phyloP scores from a whole-genome alignment of 139 green algal genomes.

The Volvox reticuliferus region DNA sequence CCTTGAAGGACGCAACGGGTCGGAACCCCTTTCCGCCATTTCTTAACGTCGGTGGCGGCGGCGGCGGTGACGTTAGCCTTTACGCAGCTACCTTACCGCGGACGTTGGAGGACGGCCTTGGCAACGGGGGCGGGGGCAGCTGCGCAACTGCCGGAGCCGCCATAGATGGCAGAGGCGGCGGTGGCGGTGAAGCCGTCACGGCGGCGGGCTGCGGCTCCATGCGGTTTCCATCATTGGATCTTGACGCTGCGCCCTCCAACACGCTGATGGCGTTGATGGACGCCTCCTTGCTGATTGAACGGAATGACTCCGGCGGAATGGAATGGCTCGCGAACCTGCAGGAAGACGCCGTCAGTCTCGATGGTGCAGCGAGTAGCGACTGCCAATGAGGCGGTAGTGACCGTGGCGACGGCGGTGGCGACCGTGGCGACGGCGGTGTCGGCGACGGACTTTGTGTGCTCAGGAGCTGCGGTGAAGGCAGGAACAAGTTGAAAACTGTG shows the following conservation, averaged over 20 bases:
- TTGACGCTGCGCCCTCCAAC: conserved; percentile 23
- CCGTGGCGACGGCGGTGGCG: not conserved
- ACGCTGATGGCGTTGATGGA: conserved; percentile 6
- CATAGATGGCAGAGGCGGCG: not conserved
- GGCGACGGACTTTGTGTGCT: not conserved
- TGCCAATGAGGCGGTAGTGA: not conserved
- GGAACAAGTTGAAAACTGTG: too few species aligned
- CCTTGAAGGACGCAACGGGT: too few species aligned
- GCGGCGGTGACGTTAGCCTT: too few species aligned
- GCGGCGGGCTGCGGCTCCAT: not conserved
- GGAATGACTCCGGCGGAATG: conserved; percentile 31
- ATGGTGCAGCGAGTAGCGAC: not conserved
- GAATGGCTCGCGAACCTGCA: conserved; percentile 16
- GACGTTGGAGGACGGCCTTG: not conserved
- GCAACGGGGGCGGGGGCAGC: not conserved
- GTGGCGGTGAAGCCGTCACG: not conserved
- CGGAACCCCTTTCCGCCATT: too few species aligned
- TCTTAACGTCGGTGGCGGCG: too few species aligned
- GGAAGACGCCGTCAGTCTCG: not conserved
- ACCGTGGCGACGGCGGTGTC: not conserved
- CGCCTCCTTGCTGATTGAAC: conserved; percentile 1
- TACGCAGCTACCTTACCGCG: too few species aligned
- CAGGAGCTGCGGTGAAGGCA: too few species aligned
- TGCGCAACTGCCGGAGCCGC: not conserved
- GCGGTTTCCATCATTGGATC: conserved; percentile 17